phyloP scores from a whole-genome alignment of 495 filamentous ascomycete species.

The Aspergillus nanangensis region DNA sequence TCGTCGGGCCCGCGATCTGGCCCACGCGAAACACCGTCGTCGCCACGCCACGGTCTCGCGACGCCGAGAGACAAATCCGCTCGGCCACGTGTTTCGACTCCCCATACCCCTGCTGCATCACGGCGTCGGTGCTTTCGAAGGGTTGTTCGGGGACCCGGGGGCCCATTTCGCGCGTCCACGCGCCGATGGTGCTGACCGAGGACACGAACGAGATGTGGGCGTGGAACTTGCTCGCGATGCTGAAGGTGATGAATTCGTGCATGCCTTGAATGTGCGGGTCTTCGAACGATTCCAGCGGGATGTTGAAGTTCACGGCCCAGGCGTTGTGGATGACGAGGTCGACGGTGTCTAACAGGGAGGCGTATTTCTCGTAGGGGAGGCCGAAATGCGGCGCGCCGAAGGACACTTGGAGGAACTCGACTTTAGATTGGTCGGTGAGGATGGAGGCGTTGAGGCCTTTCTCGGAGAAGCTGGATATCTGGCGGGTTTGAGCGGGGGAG shows the following conservation, averaged over 20 bases:
- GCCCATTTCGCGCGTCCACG: slow-evolving; percentile 19
- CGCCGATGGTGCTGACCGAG: slow-evolving; percentile 42
- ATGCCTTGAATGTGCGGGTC: slow-evolving; percentile 48
- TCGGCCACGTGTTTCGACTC: slow-evolving; percentile 53
- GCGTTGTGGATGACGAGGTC: slow-evolving; percentile 57
- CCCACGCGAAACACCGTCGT: slow-evolving; percentile 50
- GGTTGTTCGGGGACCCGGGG: slow-evolving; percentile 39
- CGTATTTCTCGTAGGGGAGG: slow-evolving; percentile 31
- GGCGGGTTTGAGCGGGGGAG: slow-evolving; percentile 10
- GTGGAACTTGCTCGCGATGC: slow-evolving; percentile 27
- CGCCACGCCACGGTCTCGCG: slow-evolving; percentile 30
- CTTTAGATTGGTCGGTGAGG: not conserved
- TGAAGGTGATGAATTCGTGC: slow-evolving; percentile 44
- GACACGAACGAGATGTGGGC: slow-evolving; percentile 54
- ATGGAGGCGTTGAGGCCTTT: slow-evolving; percentile 13
- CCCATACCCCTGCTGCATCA: slow-evolving; percentile 44
- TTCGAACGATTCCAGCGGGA: slow-evolving; percentile 49
- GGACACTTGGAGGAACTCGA: slow-evolving; percentile 47
- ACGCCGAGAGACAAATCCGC: slow-evolving; percentile 42
- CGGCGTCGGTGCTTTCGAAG: slow-evolving; percentile 31
- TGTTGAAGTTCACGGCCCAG: slow-evolving; percentile 63
- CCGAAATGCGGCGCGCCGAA: slow-evolving; percentile 43
- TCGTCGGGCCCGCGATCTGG: slow-evolving; percentile 50
- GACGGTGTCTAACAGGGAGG: slow-evolving; percentile 30
- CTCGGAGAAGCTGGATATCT: slow-evolving; percentile 9